Conservation (phyloP, 805 yeast species). For the Kodamaea laetipori region DNA sequence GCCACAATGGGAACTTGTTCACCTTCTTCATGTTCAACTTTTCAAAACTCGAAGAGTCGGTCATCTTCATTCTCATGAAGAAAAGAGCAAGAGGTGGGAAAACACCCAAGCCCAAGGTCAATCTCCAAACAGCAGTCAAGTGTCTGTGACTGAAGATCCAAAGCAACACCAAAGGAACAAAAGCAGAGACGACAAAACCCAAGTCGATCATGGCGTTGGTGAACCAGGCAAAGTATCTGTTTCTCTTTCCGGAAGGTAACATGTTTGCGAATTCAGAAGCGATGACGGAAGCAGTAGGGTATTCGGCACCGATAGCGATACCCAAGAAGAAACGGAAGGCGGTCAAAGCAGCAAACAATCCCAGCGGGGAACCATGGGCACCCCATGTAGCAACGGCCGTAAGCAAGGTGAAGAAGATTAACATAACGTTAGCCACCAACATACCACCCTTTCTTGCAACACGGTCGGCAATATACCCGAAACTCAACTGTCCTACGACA, state of each 20-base stretch:
- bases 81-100: conserved; percentile 81
- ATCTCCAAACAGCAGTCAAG: conserved; percentile 87
- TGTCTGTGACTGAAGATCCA: conserved; percentile 78
- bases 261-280: conserved; percentile 87
- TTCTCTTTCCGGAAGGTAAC: conserved; percentile 79
- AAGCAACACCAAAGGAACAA: conserved; percentile 81
- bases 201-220: conserved; percentile 85
- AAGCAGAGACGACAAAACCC: conserved; percentile 82
- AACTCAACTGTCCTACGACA: conserved; percentile 80
- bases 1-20: conserved; percentile 61
- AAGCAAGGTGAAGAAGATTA: conserved; percentile 78
- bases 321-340: conserved; percentile 87
- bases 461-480: conserved; percentile 81
- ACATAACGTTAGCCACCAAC: conserved; percentile 72
- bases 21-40: conserved; percentile 69
- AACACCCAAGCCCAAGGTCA: conserved; percentile 87
- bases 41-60: conserved; percentile 70
- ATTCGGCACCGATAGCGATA: conserved; percentile 91
- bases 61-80: conserved; percentile 71
- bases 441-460: conserved; percentile 81
- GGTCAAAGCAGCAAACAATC: conserved; percentile 84
- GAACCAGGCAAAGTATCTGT: conserved; percentile 86
- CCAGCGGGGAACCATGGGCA: conserved; percentile 61
- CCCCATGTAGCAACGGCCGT: conserved; percentile 76
- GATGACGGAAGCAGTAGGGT: conserved; percentile 91